Evolutionary conservation across 768 basidiomycete species (phyloP).

Genomic region (Leccinum sublutescens): DNA sequence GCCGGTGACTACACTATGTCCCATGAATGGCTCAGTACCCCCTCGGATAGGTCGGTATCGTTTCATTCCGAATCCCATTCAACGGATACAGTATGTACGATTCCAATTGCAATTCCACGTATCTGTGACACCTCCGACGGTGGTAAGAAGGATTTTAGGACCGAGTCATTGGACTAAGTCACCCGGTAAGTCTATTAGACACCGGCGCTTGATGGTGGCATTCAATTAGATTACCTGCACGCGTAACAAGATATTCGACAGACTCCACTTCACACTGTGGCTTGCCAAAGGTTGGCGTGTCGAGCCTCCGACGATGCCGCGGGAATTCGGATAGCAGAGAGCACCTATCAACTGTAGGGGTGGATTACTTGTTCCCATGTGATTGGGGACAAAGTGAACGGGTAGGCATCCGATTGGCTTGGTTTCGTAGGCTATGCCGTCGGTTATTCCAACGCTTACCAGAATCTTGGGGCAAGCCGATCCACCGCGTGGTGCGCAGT

Average conservation of each 20-base stretch:
- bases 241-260: neutral
- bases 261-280: too few relatives aligned
- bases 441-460: slow-evolving; percentile 6
- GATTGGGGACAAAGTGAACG: neutral
- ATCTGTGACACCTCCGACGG: neutral
- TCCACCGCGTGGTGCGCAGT: neutral
- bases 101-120: too few relatives aligned
- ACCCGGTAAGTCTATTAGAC: slow-evolving; percentile 15
- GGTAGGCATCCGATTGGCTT: slow-evolving; percentile 11
- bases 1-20: neutral
- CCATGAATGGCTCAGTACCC: neutral
- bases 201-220: slow-evolving; percentile 7
- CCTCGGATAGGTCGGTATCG: neutral
- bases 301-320: neutral
- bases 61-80: too few relatives aligned
- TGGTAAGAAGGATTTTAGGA: neutral
- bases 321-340: too few relatives aligned
- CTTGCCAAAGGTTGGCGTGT: too few relatives aligned
- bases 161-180: slow-evolving; percentile 3
- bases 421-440: slow-evolving; percentile 8
- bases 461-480: neutral
- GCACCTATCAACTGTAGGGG: too few relatives aligned
- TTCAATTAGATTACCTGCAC: neutral
- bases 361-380: neutral
- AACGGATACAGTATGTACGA: neutral